phyloP scores from a whole-genome alignment of 768 basidiomycete species.

The Phylloporus sp. region DNA sequence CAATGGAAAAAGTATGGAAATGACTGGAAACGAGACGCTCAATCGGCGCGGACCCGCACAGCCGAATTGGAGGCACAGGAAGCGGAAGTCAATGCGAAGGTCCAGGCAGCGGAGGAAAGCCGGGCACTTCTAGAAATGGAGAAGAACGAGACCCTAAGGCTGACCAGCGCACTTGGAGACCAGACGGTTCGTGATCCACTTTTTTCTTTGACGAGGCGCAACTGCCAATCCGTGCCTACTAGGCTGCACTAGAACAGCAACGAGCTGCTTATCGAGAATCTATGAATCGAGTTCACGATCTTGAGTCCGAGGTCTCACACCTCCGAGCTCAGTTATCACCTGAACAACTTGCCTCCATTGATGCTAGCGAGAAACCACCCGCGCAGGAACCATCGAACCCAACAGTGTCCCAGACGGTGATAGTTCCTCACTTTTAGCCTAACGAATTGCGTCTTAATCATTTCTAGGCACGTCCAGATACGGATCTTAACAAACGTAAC shows the following conservation, averaged over 20 bases:
- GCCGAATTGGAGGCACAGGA: constrained; percentile 11
- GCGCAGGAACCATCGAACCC: neutral
- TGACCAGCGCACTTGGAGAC: constrained; percentile 16
- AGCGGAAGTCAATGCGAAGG: constrained; percentile 5
- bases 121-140: constrained; percentile 3
- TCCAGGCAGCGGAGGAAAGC: constrained; percentile 11
- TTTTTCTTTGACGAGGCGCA: neutral
- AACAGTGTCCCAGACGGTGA: constrained; percentile 11
- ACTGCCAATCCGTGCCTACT: neutral
- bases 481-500: constrained; percentile 8
- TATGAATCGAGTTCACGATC: constrained; percentile 12
- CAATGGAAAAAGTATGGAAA: constrained; percentile 25
- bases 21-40: constrained; percentile 24
- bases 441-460: constrained; percentile 4
- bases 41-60: constrained; percentile 8
- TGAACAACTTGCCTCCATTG: constrained; percentile 19
- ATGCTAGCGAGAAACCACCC: neutral
- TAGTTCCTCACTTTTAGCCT: neutral
- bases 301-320: constrained; percentile 13
- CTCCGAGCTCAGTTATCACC: constrained; percentile 17
- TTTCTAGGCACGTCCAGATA: constrained; percentile 7
- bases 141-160: constrained; percentile 7
- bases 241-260: constrained; percentile 15
- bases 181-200: constrained; percentile 20
- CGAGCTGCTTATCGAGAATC: constrained; percentile 10